Evolutionary conservation across 495 filamentous ascomycete species (phyloP).

Genomic region (Aspergillus carlsbadensis): DNA sequence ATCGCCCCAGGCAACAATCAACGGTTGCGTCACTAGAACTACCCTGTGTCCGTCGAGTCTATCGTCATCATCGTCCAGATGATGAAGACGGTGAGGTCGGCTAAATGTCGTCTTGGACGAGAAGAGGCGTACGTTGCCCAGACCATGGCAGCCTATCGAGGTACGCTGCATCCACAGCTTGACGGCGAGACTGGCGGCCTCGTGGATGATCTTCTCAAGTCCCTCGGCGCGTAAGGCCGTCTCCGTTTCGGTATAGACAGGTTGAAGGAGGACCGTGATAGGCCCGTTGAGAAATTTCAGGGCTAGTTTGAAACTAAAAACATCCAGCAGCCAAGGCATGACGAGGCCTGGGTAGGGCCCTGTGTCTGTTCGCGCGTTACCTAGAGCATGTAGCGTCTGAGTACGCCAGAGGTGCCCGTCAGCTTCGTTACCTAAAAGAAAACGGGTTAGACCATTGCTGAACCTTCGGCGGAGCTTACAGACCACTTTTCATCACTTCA

Average conservation of each 20-base stretch:
- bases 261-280: too few species aligned
- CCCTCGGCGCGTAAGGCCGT: too few species aligned
- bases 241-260: too few species aligned
- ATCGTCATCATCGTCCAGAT: slow-evolving; percentile 9
- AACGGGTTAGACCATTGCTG: too few species aligned
- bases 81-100: slow-evolving; percentile 15
- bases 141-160: not conserved
- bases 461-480: not conserved
- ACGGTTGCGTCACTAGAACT: slow-evolving; percentile 10
- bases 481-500: too few species aligned
- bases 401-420: slow-evolving; percentile 17
- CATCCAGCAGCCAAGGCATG: too few species aligned
- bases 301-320: not conserved
- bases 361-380: not conserved
- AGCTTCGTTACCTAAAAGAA: not conserved
- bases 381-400: slow-evolving; percentile 3
- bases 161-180: slow-evolving; percentile 14
- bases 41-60: slow-evolving; percentile 9
- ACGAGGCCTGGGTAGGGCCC: too few species aligned
- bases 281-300: too few species aligned
- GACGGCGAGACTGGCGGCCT: too few species aligned
- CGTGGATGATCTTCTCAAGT: too few species aligned
- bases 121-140: not conserved
- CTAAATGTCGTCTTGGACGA: not conserved
- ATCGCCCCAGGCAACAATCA: slow-evolving; percentile 9